These are phyloP conservation scores for Russula lepida DNA, from an alignment of 768 basidiomycete genomes.

Conservation along the genomic window DNA sequence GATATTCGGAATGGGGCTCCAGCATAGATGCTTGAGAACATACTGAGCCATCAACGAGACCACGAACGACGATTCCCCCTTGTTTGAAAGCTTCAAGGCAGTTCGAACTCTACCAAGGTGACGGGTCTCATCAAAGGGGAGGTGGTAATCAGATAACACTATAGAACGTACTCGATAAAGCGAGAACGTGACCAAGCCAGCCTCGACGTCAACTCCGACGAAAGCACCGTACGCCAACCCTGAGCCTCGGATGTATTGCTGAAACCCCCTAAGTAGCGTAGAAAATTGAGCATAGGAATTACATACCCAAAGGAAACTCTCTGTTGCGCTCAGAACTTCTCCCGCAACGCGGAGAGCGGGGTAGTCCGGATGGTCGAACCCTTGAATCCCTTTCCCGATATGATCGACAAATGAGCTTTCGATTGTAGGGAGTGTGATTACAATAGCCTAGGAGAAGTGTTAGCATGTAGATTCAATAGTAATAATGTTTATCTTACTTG, in stretches of 20 bases:
- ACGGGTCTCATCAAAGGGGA: background rate
- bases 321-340: conserved; percentile 85
- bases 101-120: conserved; percentile 57
- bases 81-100: conserved; percentile 73
- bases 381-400: conserved; percentile 67
- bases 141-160: background rate
- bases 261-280: background rate
- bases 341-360: conserved; percentile 79
- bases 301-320: conserved; percentile 87
- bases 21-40: conserved; percentile 21
- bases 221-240: conserved; percentile 93
- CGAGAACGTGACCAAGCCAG: conserved; percentile 65
- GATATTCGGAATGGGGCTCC: conserved; percentile 2
- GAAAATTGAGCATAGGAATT: too few relatives aligned
- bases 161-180: conserved; percentile 64
- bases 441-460: conserved; percentile 48
- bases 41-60: conserved; percentile 78
- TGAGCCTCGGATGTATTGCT: conserved; percentile 87
- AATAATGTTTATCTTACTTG: conserved; percentile 40
- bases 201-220: conserved; percentile 64
- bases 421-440: conserved; percentile 87
- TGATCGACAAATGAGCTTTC: conserved; percentile 86
- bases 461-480: background rate
- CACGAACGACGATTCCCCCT: conserved; percentile 66
- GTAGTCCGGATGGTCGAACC: conserved; percentile 75